These are phyloP conservation scores for Trichosanthes truncata DNA, from an alignment of 306 rosid species.

Conservation along the genomic window DNA sequence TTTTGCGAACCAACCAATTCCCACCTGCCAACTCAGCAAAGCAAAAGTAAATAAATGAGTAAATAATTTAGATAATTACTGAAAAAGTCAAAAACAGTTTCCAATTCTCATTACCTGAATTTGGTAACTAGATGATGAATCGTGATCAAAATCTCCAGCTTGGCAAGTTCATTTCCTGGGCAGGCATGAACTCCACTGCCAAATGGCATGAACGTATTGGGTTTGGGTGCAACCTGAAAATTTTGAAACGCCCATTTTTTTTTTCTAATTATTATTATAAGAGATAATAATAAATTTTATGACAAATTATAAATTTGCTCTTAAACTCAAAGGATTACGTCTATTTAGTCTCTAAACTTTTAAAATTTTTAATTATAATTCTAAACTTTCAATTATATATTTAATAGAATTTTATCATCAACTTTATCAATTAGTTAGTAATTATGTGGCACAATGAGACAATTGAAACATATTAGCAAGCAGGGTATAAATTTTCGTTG, in stretches of 20 bases:
- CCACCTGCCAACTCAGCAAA: slow-evolving; percentile 42
- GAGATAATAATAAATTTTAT: too few relatives aligned
- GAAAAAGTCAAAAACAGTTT: neutral
- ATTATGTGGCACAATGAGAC: too few relatives aligned
- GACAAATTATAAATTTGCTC: too few relatives aligned
- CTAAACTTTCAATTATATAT: too few relatives aligned
- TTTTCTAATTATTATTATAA: neutral
- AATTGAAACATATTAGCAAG: too few relatives aligned
- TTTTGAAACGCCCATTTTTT: neutral
- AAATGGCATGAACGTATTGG: slow-evolving; percentile 88
- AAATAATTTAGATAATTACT: neutral
- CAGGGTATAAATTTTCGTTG: too few relatives aligned
- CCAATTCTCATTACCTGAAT: slow-evolving; percentile 35
- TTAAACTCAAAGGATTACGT: too few relatives aligned
- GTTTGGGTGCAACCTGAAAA: slow-evolving; percentile 62
- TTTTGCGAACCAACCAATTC: slow-evolving; percentile 56
- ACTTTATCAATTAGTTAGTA: too few relatives aligned
- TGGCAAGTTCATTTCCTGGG: slow-evolving; percentile 93
- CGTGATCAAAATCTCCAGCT: slow-evolving; percentile 66
- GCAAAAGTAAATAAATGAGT: neutral
- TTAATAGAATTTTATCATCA: too few relatives aligned
- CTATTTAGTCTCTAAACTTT: too few relatives aligned
- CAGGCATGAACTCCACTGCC: slow-evolving; percentile 94
- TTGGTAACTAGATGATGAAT: slow-evolving; percentile 79
- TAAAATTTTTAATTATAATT: too few relatives aligned